Conservation (phyloP, 306 rosid species). For the Cucurbita pepo region DNA sequence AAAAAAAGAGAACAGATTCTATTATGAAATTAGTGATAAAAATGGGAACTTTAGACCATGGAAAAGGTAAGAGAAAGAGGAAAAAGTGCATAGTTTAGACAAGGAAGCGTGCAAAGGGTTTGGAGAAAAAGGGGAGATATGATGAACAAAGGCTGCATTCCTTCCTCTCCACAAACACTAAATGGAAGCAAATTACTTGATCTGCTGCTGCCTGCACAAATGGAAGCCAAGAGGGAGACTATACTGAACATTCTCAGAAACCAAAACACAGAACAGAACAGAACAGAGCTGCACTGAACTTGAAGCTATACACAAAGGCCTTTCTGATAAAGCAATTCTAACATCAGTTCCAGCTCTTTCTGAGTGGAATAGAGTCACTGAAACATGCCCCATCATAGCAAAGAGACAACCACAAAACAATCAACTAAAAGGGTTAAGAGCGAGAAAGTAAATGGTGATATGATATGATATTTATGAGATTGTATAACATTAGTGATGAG, state of each 20-base stretch:
- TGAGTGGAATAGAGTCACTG: not conserved
- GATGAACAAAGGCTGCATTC: too few relatives aligned
- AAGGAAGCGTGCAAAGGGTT: too few relatives aligned
- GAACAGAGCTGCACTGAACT: not conserved
- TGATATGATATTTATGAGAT: not conserved
- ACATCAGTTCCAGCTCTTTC: not conserved
- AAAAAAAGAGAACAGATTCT: too few relatives aligned
- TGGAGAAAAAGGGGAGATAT: too few relatives aligned
- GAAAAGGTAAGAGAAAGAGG: too few relatives aligned
- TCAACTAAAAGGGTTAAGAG: not conserved
- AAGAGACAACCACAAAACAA: not conserved
- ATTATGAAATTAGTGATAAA: too few relatives aligned
- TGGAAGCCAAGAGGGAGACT: not conserved
- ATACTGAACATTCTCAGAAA: not conserved
- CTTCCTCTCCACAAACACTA: too few relatives aligned
- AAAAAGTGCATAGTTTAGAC: too few relatives aligned
- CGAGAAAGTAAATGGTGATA: not conserved
- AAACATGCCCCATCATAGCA: not conserved
- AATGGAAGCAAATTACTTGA: too few relatives aligned
- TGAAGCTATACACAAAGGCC: not conserved
- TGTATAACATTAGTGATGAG: constrained; percentile 1
- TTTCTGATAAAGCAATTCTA: not conserved
- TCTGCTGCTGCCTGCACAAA: not conserved
- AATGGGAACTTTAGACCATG: too few relatives aligned
- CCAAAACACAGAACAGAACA: not conserved